These are phyloP conservation scores for Fusarium devonianum DNA, from an alignment of 2,329 filamentous ascomycete genomes.

Conservation along the genomic window DNA sequence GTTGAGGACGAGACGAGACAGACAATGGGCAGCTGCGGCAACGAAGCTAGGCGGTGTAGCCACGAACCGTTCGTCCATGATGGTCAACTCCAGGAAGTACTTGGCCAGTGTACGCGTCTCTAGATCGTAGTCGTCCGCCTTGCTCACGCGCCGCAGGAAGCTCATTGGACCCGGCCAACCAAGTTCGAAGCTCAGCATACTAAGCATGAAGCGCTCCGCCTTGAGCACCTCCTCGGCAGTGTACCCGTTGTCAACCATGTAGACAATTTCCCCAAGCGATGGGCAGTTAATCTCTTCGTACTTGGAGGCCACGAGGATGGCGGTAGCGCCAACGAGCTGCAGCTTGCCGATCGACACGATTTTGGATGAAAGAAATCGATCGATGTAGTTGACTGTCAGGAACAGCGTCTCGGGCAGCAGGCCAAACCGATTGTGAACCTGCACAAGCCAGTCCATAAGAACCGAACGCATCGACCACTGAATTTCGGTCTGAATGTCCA, in stretches of 20 bases:
- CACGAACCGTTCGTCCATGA: constrained; percentile 98
- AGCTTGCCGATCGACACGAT: constrained; percentile 94
- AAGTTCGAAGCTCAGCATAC: constrained; percentile 92
- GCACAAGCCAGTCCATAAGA: constrained; percentile 96
- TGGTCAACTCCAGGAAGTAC: constrained; percentile 94
- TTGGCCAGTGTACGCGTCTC: constrained; percentile 96
- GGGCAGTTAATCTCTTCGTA: constrained; percentile 99
- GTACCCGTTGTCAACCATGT: constrained; percentile 97
- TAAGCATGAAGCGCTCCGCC: constrained; percentile 97
- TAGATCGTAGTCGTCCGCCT: constrained; percentile 96
- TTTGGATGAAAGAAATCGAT: constrained; percentile 94
- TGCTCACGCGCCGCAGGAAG: constrained; percentile 95
- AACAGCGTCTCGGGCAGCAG: constrained; percentile 95
- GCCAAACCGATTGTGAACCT: constrained; percentile 91
- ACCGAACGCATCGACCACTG: constrained; percentile 99
- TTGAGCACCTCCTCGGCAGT: constrained; percentile 91
- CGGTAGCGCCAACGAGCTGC: constrained; percentile 94
- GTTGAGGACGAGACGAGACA: constrained; percentile 85
- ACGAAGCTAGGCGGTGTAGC: constrained; percentile 88
- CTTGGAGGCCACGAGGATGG: constrained; percentile 94
- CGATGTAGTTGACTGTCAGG: constrained; percentile 94
- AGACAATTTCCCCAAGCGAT: constrained; percentile 92
- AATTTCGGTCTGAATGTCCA: constrained; percentile 96
- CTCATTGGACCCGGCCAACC: constrained; percentile 99
- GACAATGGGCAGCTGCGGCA: constrained; percentile 89